phyloP scores from a whole-genome alignment of 129 eudicot genomes.

The sunflower (Helianthus annuus) region HanXRQr2.0-SUNRISE NC_035439.2:92408613-92409112 shows the following conservation, averaged over 20 bases:
- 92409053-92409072: no score
- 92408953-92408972: no score
- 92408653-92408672: no score
- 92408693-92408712: background rate
- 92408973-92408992: no score
- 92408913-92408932: background rate
- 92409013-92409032: no score
- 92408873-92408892: background rate
- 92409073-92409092: no score
- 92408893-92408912: background rate
- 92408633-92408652: background rate
- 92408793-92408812: background rate
- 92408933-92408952: background rate
- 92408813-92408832: background rate
- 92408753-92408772: background rate
- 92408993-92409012: no score
- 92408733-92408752: background rate
- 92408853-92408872: background rate
- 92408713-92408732: background rate
- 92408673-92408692: background rate
- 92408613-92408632: constrained; percentile 2
- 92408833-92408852: background rate
- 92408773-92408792: background rate
- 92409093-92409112: no score
- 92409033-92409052: no score